phyloP scores from a whole-genome alignment of 2,329 filamentous ascomycete genomes.

The Trichophyton mentagrophytes region DNA sequence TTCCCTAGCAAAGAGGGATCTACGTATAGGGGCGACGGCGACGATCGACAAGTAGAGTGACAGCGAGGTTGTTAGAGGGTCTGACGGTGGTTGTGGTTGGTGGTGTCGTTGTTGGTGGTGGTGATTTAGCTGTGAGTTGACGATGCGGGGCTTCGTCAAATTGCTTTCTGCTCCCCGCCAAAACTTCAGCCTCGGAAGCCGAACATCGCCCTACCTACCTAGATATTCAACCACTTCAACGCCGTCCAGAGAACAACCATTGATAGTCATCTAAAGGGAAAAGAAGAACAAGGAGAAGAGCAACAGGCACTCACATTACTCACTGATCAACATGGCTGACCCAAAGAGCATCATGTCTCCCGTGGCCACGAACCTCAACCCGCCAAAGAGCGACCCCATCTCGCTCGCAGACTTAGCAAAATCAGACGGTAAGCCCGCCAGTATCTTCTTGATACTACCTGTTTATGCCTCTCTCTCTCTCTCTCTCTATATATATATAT shows the following conservation, averaged over 20 bases:
- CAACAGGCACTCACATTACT: background rate
- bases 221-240: background rate
- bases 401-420: slow-evolving; percentile 64
- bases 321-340: slow-evolving; percentile 6
- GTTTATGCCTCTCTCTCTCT: background rate
- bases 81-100: background rate
- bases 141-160: background rate
- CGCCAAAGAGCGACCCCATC: slow-evolving; percentile 81
- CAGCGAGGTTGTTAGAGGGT: too few relatives aligned
- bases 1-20: too few relatives aligned
- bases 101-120: background rate
- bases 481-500: too few relatives aligned
- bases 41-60: background rate
- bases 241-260: background rate
- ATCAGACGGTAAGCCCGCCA: slow-evolving; percentile 57
- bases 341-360: slow-evolving; percentile 13
- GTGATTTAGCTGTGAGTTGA: background rate
- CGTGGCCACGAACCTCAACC: slow-evolving; percentile 41
- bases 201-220: background rate
- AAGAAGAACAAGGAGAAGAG: background rate
- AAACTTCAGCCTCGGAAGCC: background rate
- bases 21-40: background rate
- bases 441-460: background rate
- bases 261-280: background rate
- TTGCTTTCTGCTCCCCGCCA: background rate